A percentile compares a stretch with the other conserved stretches of the same genome.
phyloP scores from a whole-genome alignment of 2,329 filamentous ascomycete genomes.

The Calcarisporium arbuscula region DNA sequence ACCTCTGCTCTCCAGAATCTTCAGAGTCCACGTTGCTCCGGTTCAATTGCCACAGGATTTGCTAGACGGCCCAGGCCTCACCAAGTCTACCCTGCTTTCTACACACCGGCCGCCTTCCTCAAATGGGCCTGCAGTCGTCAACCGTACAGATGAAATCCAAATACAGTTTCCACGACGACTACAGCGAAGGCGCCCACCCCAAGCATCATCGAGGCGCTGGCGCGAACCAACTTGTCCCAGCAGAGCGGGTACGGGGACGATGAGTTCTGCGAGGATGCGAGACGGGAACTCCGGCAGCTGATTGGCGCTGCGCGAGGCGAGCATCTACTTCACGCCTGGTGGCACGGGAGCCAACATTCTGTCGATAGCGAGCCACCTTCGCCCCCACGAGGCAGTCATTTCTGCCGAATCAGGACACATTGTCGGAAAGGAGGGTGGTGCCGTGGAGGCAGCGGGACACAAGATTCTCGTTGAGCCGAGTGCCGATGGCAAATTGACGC shows the following conservation, averaged over 20 bases:
- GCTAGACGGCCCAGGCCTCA: no score
- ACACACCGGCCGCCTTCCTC: no score
- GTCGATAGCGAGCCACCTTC: slow-evolving; percentile 42
- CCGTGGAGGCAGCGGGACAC: slow-evolving; percentile 44
- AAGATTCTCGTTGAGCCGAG: slow-evolving; percentile 43
- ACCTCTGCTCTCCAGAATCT: no score
- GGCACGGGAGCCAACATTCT: slow-evolving; percentile 46
- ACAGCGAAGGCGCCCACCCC: slow-evolving; percentile 45
- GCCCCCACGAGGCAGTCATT: slow-evolving; percentile 45
- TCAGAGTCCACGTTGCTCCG: no score
- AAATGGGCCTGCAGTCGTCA: no score
- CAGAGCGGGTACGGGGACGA: slow-evolving; percentile 42
- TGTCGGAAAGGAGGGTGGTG: slow-evolving; percentile 42
- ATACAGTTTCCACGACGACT: slow-evolving; percentile 46
- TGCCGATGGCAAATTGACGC: slow-evolving; percentile 40
- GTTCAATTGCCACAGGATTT: no score
- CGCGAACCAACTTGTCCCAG: slow-evolving; percentile 36
- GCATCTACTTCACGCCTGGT: slow-evolving; percentile 45
- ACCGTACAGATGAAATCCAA: no score
- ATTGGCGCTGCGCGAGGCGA: slow-evolving; percentile 32
- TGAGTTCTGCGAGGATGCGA: slow-evolving; percentile 34
- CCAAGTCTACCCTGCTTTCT: no score
- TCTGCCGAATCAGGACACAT: slow-evolving; percentile 43
- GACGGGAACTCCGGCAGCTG: slow-evolving; percentile 32
- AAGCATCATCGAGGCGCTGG: slow-evolving; percentile 39